Evolutionary conservation across 78 protist species (phyloP), one percentile per base, ranked within the genome.

Genomic region (Emiliania huxleyi): DNA sequence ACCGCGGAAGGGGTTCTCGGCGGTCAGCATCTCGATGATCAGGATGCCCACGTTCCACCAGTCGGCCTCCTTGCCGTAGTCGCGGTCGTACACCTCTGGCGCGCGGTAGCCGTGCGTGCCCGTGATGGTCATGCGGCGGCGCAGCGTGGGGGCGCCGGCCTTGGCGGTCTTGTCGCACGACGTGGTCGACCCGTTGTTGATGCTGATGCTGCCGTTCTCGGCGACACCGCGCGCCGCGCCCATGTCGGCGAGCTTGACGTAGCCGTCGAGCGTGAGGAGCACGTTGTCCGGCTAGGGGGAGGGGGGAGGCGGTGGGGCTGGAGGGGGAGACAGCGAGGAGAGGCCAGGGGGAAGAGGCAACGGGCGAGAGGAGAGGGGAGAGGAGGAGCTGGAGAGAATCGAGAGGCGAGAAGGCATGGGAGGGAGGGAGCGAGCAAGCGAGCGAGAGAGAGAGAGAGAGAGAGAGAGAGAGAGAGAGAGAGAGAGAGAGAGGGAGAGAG

Each of bases 221-320:
- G 0, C 12, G 21, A 42, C 25, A 38, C 89, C 89, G 6, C 89
- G 89, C 29, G 89, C 89, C 8, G 91, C 56, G 38, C 95, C 95
- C 75, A 94, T 90, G 81, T 94, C 95, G 15, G 95, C 91, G 26
- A 94, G 84, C 73, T 44, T 52, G 49, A 71, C 33, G 69, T 75
- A 15, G 42, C 95, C 95, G 23, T 94, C 77, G 18, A 26, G n/a
- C 26, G 56, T 69, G 46, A 94, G 93, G 38, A 94, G 49, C 38
- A 94, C 85, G 79, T 94, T 94, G 69, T 94, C 95, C 18, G 93
- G 95, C 75, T n/a, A n/a, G n/a, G n/a, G n/a, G n/a, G n/a, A n/a
- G n/a, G n/a, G n/a, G n/a, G n/a, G n/a, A n/a, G n/a, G n/a, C n/a
- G n/a, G n/a, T n/a, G n/a, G n/a, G n/a, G n/a, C n/a, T n/a, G n/a